Evolutionary conservation across 371 early-diverging fungal genomes (phyloP).

Genomic region (Rhizopus delemar): DNA sequence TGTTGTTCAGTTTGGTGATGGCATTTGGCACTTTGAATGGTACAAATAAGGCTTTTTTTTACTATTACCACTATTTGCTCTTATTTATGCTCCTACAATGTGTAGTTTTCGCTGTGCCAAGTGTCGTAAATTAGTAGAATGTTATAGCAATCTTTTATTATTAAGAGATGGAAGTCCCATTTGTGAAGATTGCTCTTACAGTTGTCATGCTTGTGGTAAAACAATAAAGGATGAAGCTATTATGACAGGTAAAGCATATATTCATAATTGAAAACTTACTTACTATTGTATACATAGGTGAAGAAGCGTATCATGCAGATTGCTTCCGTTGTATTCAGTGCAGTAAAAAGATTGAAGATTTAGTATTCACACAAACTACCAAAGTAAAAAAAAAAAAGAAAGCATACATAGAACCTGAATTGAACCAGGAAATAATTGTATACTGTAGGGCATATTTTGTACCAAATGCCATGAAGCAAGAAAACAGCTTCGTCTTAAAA

Average conservation of each 20-base stretch:
- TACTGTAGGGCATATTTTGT: slow-evolving; percentile 52
- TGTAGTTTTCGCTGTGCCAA: slow-evolving; percentile 78
- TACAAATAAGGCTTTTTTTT: slow-evolving; percentile 18
- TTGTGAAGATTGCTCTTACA: slow-evolving; percentile 87
- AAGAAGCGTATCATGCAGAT: slow-evolving; percentile 83
- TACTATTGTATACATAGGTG: slow-evolving; percentile 45
- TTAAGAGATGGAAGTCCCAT: slow-evolving; percentile 82
- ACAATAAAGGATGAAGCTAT: slow-evolving; percentile 89
- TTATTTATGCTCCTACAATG: background rate
- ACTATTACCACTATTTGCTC: slow-evolving; percentile 1
- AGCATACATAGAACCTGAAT: background rate
- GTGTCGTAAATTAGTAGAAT: slow-evolving; percentile 74
- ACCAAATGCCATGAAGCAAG: slow-evolving; percentile 49
- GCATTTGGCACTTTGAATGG: slow-evolving; percentile 67
- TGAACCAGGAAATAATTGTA: background rate
- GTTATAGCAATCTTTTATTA: slow-evolving; percentile 77
- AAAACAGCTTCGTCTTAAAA: slow-evolving; percentile 39
- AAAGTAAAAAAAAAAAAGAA: slow-evolving; percentile 41
- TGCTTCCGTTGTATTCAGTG: slow-evolving; percentile 83
- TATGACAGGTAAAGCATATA: slow-evolving; percentile 64
- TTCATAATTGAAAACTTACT: background rate
- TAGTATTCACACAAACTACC: slow-evolving; percentile 80
- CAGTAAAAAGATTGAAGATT: slow-evolving; percentile 70
- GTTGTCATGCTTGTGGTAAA: slow-evolving; percentile 76
- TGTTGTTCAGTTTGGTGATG: slow-evolving; percentile 84